A percentile compares a stretch with the other conserved stretches of the same genome.
Evolutionary conservation across 1,284 basidiomycete genomes (phyloP).

Genomic region (Tilletia caries): DNA sequence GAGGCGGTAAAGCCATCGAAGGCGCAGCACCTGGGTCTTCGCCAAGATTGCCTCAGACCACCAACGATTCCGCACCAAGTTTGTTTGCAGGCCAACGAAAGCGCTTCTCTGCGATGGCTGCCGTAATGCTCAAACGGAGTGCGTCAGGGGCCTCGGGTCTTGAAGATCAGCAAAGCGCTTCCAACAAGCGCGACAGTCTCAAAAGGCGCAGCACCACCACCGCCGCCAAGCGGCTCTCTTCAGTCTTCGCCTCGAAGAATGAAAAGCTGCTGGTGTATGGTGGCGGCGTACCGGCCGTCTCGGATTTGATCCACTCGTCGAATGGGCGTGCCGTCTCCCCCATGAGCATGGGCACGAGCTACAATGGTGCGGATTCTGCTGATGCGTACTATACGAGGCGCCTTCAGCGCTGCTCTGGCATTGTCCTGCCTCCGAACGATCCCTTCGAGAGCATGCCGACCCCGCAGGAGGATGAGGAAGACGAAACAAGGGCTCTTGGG

Average conservation of each 20-base stretch:
- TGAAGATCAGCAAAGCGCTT: background rate
- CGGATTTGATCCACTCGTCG: background rate
- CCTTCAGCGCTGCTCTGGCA: too few relatives aligned
- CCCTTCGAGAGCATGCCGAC: too few relatives aligned
- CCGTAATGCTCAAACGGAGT: background rate
- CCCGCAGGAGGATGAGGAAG: too few relatives aligned
- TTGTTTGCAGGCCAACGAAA: background rate
- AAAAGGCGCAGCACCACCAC: background rate
- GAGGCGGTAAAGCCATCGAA: background rate
- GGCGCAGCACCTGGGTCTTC: background rate
- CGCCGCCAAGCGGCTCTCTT: background rate
- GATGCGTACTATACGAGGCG: too few relatives aligned
- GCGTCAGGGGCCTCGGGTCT: background rate
- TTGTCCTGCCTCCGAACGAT: too few relatives aligned
- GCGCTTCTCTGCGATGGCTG: background rate
- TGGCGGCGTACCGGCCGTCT: background rate
- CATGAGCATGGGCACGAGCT: too few relatives aligned
- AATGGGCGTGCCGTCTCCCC: background rate
- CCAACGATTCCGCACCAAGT: background rate
- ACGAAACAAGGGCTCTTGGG: too few relatives aligned
- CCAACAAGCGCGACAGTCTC: background rate
- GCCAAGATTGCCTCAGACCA: background rate
- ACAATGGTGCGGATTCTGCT: background rate
- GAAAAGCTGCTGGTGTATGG: background rate
- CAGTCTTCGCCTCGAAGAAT: background rate